Conservation (phyloP, 805 yeast species). For the Wickerhamiella allomyrinae region DNA sequence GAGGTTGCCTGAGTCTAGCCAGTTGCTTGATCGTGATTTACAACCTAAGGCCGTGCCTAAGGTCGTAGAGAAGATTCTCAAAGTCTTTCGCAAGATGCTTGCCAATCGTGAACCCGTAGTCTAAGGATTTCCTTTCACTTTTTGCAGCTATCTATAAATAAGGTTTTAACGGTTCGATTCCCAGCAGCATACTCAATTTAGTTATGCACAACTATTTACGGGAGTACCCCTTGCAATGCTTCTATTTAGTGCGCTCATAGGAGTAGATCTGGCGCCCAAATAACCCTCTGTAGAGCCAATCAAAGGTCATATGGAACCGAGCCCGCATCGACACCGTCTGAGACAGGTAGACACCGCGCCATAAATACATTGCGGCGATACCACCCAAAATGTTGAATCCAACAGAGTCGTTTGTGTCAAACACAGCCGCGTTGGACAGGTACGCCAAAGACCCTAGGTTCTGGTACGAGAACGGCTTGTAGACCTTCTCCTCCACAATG, state of each 20-base stretch:
- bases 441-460: conserved; percentile 58
- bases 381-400: conserved; percentile 52
- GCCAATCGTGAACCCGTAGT: too few species aligned
- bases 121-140: too few species aligned
- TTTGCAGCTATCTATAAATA: too few species aligned
- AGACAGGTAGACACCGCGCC: conserved; percentile 60
- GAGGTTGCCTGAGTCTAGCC: too few species aligned
- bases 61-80: too few species aligned
- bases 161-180: too few species aligned
- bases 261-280: conserved; percentile 25
- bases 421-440: conserved; percentile 56
- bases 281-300: conserved; percentile 45
- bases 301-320: conserved; percentile 48
- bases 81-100: too few species aligned
- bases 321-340: conserved; percentile 53
- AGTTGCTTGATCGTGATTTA: too few species aligned
- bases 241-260: conserved; percentile 14
- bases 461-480: conserved; percentile 45
- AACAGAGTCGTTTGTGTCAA: conserved; percentile 36
- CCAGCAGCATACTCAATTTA: too few species aligned
- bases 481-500: conserved; percentile 42
- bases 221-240: too few species aligned
- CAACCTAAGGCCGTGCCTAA: too few species aligned
- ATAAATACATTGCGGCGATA: conserved; percentile 51
- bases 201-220: too few species aligned